Percentiles rank a stretch among this genome's conserved stretches.
Evolutionary conservation across 2,329 filamentous ascomycete genomes (phyloP).

Genomic region (Thelonectria rubi): DNA sequence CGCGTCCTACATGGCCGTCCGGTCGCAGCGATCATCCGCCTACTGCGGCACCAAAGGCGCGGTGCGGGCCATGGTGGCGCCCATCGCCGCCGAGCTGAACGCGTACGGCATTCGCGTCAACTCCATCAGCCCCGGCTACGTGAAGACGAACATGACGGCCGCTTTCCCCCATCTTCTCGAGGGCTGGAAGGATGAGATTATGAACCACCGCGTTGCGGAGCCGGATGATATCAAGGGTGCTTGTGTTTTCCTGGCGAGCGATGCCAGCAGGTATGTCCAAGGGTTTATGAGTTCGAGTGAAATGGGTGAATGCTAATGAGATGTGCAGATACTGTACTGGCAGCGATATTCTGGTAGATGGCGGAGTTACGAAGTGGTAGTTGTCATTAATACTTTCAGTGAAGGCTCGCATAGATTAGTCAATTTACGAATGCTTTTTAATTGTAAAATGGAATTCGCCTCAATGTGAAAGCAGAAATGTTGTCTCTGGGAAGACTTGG

Average conservation of each 20-base stretch:
- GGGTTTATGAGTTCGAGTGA: neutral
- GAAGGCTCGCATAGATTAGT: neutral
- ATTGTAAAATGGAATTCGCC: neutral
- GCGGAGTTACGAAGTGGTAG: slow-evolving; percentile 53
- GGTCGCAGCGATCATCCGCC: slow-evolving; percentile 55
- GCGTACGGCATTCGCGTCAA: slow-evolving; percentile 57
- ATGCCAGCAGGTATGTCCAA: slow-evolving; percentile 55
- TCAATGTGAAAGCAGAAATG: neutral
- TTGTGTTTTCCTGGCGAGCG: slow-evolving; percentile 58
- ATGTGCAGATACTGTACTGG: slow-evolving; percentile 50
- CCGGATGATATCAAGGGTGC: slow-evolving; percentile 61
- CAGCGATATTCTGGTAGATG: slow-evolving; percentile 56
- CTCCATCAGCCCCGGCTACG: slow-evolving; percentile 56
- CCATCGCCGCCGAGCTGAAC: slow-evolving; percentile 40
- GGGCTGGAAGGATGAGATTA: slow-evolving; percentile 59
- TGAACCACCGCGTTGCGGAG: slow-evolving; percentile 57
- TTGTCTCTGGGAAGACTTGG: too few relatives aligned
- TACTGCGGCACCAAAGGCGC: slow-evolving; percentile 42
- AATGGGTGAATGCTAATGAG: neutral
- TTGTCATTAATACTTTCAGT: neutral
- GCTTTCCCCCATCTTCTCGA: slow-evolving; percentile 57
- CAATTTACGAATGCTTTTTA: neutral
- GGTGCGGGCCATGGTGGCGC: slow-evolving; percentile 39
- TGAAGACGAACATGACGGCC: slow-evolving; percentile 55
- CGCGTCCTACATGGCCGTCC: slow-evolving; percentile 60